Percentiles rank a stretch among this genome's conserved stretches.
phyloP scores from a whole-genome alignment of 495 filamentous ascomycete species.

The Trichoderma erinaceum region DNA sequence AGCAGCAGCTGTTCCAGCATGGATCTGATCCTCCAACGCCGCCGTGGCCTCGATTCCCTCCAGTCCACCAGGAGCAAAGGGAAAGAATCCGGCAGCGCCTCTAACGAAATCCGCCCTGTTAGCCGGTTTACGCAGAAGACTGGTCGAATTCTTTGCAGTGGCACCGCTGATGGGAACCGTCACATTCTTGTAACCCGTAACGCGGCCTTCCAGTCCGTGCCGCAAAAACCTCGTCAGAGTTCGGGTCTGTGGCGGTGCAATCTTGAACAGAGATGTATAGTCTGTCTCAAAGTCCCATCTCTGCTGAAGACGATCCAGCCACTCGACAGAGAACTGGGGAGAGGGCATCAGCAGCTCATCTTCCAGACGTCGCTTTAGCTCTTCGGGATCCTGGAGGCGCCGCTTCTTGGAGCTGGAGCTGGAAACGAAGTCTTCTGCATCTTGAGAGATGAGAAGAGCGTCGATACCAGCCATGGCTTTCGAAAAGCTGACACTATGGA shows the following conservation, averaged over 20 bases:
- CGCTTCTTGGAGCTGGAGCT: neutral
- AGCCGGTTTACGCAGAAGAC: constrained; percentile 79
- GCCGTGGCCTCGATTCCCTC: constrained; percentile 81
- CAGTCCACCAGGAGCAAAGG: constrained; percentile 87
- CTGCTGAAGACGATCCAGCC: constrained; percentile 85
- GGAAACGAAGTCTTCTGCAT: neutral
- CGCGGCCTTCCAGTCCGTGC: constrained; percentile 86
- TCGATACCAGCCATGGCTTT: constrained; percentile 11
- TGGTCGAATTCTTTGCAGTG: constrained; percentile 95
- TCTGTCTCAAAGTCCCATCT: constrained; percentile 79
- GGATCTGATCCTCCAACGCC: constrained; percentile 61
- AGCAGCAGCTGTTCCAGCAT: constrained; percentile 28
- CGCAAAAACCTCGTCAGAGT: constrained; percentile 88
- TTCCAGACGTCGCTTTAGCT: constrained; percentile 46
- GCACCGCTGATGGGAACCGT: constrained; percentile 85
- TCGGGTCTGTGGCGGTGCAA: constrained; percentile 86
- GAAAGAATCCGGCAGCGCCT: constrained; percentile 92
- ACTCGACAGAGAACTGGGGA: constrained; percentile 65
- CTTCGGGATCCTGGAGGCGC: constrained; percentile 13
- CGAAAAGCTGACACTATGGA: neutral
- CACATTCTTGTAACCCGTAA: constrained; percentile 91
- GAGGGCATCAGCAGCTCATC: constrained; percentile 72
- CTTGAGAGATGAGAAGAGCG: constrained; percentile 8
- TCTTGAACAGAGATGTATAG: constrained; percentile 70
- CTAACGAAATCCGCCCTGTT: constrained; percentile 86